Base-by-base conservation (phyloP, 2,329 filamentous ascomycete genomes). In the Aspergillus calidoustus region DNA sequence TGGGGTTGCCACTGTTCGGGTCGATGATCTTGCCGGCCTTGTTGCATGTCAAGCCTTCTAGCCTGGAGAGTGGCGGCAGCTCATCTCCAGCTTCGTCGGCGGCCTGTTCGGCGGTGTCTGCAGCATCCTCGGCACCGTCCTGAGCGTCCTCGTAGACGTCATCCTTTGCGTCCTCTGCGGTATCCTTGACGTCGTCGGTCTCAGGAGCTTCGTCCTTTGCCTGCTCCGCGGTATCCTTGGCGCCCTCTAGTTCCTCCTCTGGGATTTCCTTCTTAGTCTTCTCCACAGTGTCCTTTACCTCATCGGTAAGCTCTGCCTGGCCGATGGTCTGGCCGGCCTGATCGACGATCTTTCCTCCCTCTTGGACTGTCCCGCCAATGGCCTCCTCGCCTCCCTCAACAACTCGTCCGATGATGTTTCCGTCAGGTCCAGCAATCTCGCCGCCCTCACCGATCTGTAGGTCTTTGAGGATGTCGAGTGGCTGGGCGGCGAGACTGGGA, bases 11-110 rank as follows among this genome's bases (percentile, higher is more conserved):
- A 15, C 77, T 72, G 1, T 68, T 30, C 8, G 66, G 66, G 44
- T 81, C 77, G 53, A 83, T 74, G 64, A 76, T 80, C 66, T 72
- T 82, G 62, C 71, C 80, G 62, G 69, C 73, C 71, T 78, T 83
- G 72, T 75, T 81, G 71, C 73, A 79, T 58, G 72, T 73, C 55
- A 80, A 62, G 15, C 78, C 76, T 65, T 81, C 73, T 41, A 81
- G 65, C 25, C 72, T 76, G 23, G 69, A 76, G 25, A 75, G 69
- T 47, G 71, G 74, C 70, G 71, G 72, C 41, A 71, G 64, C 65
- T 67, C 61, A 9, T 74, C 77, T 44, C 78, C 76, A 28, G 74
- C 68, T 3, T 67, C 68, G 65, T 69, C 61, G 11, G 64, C 57
- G 13, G 60, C 48, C 23, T 59, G 41, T 6, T 59, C 55, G 4